Evolutionary conservation across 345 rosid genomes (phyloP).

Genomic region (Pseudoturritis turrita): DNA sequence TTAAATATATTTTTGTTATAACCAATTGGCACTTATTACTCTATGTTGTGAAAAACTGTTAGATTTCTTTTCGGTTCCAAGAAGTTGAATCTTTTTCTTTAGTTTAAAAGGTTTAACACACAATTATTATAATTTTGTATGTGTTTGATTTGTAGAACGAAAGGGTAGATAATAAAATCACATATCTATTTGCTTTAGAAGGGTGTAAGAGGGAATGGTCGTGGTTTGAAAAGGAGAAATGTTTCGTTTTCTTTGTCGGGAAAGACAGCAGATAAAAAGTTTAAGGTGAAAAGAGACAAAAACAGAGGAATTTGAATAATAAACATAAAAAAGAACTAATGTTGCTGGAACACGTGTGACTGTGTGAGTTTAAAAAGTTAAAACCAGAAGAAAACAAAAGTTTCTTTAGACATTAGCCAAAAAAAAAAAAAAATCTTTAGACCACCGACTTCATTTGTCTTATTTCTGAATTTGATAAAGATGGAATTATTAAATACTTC

Average conservation of each 20-base stretch:
- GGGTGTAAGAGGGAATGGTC: background rate
- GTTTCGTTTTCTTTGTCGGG: slow-evolving; percentile 9
- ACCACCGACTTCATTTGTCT: slow-evolving; percentile 28
- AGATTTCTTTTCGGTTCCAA: background rate
- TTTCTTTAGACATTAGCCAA: slow-evolving; percentile 33
- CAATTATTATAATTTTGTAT: background rate
- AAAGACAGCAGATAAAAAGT: slow-evolving; percentile 21
- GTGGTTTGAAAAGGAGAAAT: slow-evolving; percentile 11
- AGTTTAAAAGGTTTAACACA: background rate
- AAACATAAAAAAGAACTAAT: background rate
- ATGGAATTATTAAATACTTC: too few relatives aligned
- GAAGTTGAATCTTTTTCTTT: background rate
- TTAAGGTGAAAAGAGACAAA: slow-evolving; percentile 5
- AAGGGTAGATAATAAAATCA: background rate
- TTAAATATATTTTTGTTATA: too few relatives aligned
- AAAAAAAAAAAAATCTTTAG: too few relatives aligned
- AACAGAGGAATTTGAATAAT: background rate
- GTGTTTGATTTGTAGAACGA: background rate
- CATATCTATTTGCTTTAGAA: background rate
- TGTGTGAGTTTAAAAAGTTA: slow-evolving; percentile 6
- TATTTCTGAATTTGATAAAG: too few relatives aligned
- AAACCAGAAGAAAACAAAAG: background rate
- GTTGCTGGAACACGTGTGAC: background rate
- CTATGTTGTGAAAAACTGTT: too few relatives aligned
- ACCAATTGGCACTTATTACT: too few relatives aligned